Conservation (phyloP, 768 basidiomycete species). For the Kwoniella dejecticola region DNA sequence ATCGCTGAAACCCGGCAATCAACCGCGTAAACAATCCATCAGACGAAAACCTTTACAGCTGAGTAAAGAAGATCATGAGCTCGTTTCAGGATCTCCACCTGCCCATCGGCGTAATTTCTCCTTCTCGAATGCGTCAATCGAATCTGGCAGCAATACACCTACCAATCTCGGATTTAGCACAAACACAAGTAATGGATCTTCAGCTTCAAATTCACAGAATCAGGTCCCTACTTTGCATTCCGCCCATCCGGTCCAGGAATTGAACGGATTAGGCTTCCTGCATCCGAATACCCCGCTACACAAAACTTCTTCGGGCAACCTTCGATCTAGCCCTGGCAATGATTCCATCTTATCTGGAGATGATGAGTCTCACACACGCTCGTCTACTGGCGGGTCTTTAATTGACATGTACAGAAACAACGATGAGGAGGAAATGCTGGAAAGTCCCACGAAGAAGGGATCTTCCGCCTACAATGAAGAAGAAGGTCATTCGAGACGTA, state of each 20-base stretch:
- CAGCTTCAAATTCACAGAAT: constrained; percentile 3
- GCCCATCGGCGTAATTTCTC: constrained; percentile 18
- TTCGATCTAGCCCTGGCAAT: constrained; percentile 4
- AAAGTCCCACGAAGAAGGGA: constrained; percentile 17
- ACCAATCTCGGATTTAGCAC: background rate
- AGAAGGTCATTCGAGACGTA: background rate
- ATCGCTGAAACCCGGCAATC: constrained; percentile 4
- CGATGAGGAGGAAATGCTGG: constrained; percentile 22
- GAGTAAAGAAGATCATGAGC: constrained; percentile 37
- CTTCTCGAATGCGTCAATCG: background rate
- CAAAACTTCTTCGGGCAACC: constrained; percentile 1
- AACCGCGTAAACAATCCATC: constrained; percentile 41
- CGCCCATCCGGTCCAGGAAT: background rate
- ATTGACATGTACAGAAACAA: constrained; percentile 42
- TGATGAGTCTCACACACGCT: constrained; percentile 12
- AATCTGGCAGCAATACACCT: background rate
- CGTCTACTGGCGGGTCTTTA: constrained; percentile 36
- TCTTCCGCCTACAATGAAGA: background rate
- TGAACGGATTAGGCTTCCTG: constrained; percentile 35
- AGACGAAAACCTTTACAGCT: constrained; percentile 46
- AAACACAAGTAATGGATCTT: background rate
- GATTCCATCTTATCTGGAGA: constrained; percentile 1
- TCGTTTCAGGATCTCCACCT: constrained; percentile 30
- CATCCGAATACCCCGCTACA: constrained; percentile 17
- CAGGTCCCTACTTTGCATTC: background rate